These are phyloP conservation scores for Trametes maxima DNA, from an alignment of 768 basidiomycete species.

Conservation along the genomic window DNA sequence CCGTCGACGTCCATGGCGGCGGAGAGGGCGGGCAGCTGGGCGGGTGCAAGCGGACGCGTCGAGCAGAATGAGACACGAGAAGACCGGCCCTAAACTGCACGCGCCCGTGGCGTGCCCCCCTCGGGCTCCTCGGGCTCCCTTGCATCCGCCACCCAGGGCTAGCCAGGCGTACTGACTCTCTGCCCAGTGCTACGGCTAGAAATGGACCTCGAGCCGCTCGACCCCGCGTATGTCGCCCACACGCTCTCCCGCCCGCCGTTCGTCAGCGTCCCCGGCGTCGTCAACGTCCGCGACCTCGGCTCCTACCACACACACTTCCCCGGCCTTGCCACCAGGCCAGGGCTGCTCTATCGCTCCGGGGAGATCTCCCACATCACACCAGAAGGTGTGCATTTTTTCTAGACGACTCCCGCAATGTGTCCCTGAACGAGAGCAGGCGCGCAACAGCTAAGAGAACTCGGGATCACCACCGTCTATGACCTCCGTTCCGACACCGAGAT, in stretches of 20 bases:
- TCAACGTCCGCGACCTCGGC: constrained; percentile 76
- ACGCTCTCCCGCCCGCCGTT: constrained; percentile 73
- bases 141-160: background rate
- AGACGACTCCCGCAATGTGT: background rate
- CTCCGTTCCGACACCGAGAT: constrained; percentile 82
- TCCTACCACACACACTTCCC: constrained; percentile 49
- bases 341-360: constrained; percentile 65
- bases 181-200: background rate
- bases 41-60: constrained; percentile 21
- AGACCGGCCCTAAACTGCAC: constrained; percentile 44
- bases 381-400: constrained; percentile 49
- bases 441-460: constrained; percentile 56
- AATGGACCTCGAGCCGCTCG: constrained; percentile 59
- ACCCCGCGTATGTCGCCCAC: constrained; percentile 63
- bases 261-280: constrained; percentile 68
- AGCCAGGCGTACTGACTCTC: background rate
- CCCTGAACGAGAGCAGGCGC: constrained; percentile 47
- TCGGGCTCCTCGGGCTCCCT: constrained; percentile 3
- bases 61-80: constrained; percentile 44
- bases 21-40: constrained; percentile 17
- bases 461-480: constrained; percentile 72
- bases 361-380: constrained; percentile 72
- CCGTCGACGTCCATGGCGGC: constrained; percentile 56
- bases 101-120: constrained; percentile 12
- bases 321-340: constrained; percentile 57